Conservation (phyloP, 2,329 filamentous ascomycete genomes). For the Balansia obtecta region DNA sequence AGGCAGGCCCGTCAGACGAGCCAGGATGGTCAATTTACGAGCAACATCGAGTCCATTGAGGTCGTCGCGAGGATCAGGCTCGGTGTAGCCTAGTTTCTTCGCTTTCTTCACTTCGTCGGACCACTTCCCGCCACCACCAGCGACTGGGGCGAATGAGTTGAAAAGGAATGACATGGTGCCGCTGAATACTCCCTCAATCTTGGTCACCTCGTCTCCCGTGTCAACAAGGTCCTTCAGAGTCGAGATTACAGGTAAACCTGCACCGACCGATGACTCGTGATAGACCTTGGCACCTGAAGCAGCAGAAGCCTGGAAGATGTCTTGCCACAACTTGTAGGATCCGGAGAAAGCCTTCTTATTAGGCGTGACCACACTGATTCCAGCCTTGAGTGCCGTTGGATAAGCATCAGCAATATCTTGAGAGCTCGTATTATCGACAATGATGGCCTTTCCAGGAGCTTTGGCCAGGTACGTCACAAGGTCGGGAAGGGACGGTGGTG, state of each 20-base stretch:
- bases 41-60: constrained; percentile 84
- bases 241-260: constrained; percentile 84
- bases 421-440: constrained; percentile 94
- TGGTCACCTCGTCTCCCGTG: constrained; percentile 82
- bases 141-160: constrained; percentile 85
- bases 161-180: constrained; percentile 98
- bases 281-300: constrained; percentile 70
- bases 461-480: constrained; percentile 66
- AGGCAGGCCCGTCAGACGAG: constrained; percentile 68
- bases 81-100: constrained; percentile 85
- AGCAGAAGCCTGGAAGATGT: constrained; percentile 67
- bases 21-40: constrained; percentile 91
- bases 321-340: constrained; percentile 67
- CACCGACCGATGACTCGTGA: constrained; percentile 91
- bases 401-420: constrained; percentile 75
- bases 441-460: constrained; percentile 65
- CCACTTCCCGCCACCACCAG: constrained; percentile 66
- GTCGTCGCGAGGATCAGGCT: constrained; percentile 78
- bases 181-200: constrained; percentile 94
- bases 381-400: constrained; percentile 65
- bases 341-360: constrained; percentile 98
- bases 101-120: constrained; percentile 85
- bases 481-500: constrained; percentile 55
- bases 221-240: constrained; percentile 89
- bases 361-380: constrained; percentile 85